Conservation (phyloP, 495 filamentous ascomycete species). For the Trichodelitschia bisporula region DNA sequence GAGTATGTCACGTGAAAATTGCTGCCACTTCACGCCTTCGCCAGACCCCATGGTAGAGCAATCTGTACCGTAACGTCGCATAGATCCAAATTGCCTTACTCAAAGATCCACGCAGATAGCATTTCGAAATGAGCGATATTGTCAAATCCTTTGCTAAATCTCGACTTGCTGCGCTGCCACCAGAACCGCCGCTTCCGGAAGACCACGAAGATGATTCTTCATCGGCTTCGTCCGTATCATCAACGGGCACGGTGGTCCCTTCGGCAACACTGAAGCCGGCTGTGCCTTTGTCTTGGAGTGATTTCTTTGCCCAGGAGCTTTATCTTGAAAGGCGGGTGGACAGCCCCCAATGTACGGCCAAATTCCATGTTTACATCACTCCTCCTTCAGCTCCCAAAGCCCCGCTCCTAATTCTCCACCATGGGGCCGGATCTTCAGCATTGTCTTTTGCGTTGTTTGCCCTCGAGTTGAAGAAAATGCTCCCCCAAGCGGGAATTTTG, state of each 20-base stretch:
- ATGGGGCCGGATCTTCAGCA: conserved; percentile 74
- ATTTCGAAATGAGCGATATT: conserved; percentile 57
- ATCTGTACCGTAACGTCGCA: no score
- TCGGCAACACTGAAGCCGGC: conserved; percentile 35
- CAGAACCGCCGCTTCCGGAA: conserved; percentile 25
- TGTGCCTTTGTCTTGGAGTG: conserved; percentile 45
- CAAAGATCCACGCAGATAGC: no score
- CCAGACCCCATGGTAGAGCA: no score
- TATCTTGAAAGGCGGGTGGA: conserved; percentile 27
- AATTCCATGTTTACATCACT: conserved; percentile 70
- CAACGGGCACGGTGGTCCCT: conserved; percentile 70
- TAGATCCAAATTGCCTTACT: no score
- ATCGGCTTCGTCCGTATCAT: conserved; percentile 53
- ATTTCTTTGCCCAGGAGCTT: conserved; percentile 71
- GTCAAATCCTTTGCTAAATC: conserved; percentile 66
- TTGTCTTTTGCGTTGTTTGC: conserved; percentile 69
- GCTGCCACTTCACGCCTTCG: no score
- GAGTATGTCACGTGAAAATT: no score
- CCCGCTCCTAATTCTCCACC: conserved; percentile 72
- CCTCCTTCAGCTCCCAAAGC: conserved; percentile 29
- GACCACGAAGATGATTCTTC: conserved; percentile 45
- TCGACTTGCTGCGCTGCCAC: conserved; percentile 40
- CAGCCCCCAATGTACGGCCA: conserved; percentile 20
- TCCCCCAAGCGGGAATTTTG: conserved; percentile 64
- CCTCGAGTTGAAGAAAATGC: conserved; percentile 44